These are phyloP conservation scores for Umbilicus rupestris DNA, from an alignment of 164 flowering plant genomes.

Conservation along the genomic window DNA sequence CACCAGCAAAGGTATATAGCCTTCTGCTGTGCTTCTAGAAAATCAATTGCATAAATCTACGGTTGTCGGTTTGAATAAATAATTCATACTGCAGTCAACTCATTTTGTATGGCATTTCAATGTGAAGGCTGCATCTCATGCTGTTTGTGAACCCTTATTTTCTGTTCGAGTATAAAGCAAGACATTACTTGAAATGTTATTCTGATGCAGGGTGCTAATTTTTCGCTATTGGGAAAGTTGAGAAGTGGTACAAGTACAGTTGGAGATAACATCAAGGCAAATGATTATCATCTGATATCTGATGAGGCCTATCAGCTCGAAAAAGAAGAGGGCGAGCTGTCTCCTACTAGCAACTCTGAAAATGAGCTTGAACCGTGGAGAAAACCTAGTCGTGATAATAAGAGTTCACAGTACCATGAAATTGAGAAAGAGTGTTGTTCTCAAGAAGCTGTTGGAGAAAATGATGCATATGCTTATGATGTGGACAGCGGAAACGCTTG, in stretches of 20 bases:
- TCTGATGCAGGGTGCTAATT: neutral
- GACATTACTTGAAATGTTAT: neutral
- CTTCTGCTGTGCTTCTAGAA: neutral
- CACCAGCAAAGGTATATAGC: neutral
- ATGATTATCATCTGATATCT: neutral
- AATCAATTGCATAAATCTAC: neutral
- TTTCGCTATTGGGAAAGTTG: neutral
- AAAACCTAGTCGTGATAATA: neutral
- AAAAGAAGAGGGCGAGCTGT: slow-evolving; percentile 1
- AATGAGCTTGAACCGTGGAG: neutral
- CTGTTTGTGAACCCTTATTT: neutral
- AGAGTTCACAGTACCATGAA: neutral
- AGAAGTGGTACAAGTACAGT: neutral
- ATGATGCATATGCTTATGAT: slow-evolving; percentile 6
- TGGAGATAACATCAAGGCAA: neutral
- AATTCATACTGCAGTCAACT: neutral
- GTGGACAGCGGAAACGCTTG: slow-evolving; percentile 43
- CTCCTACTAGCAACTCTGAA: neutral
- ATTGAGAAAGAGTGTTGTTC: too few species aligned
- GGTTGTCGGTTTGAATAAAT: neutral
- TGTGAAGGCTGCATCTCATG: neutral
- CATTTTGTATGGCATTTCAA: neutral
- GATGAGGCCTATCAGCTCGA: neutral
- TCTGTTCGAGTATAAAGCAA: neutral
- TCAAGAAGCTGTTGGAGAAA: slow-evolving; percentile 4